Evolutionary conservation across 371 early-diverging fungal genomes (phyloP).

Genomic region (Apophysomyces trapeziformis): DNA sequence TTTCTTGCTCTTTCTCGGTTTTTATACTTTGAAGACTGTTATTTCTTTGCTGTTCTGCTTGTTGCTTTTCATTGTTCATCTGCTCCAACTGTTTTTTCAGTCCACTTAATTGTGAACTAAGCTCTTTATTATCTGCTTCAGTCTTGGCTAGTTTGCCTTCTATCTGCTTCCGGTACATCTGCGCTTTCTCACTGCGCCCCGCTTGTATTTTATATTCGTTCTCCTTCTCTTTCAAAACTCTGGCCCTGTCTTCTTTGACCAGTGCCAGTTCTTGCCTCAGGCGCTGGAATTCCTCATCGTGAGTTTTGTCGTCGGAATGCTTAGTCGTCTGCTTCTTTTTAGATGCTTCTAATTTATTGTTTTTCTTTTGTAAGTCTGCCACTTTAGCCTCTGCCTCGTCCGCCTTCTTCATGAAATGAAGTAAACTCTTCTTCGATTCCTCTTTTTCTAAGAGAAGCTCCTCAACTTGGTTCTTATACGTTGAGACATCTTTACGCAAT

Average conservation of each 20-base stretch:
- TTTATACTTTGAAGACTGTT: neutral
- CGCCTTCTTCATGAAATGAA: constrained; percentile 45
- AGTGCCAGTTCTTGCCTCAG: constrained; percentile 4
- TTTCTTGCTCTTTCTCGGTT: constrained; percentile 19
- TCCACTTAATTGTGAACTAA: constrained; percentile 25
- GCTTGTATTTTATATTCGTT: constrained; percentile 14
- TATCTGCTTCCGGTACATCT: constrained; percentile 26
- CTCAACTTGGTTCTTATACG: constrained; percentile 46
- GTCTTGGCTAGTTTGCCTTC: constrained; percentile 20
- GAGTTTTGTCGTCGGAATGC: neutral
- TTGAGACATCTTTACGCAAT: constrained; percentile 23
- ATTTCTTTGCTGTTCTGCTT: constrained; percentile 28
- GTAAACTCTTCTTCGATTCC: constrained; percentile 45
- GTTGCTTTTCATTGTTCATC: constrained; percentile 40
- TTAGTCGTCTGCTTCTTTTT: neutral
- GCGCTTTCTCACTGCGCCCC: constrained; percentile 23
- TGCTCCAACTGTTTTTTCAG: constrained; percentile 38
- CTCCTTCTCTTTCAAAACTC: constrained; percentile 21
- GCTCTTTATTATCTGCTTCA: constrained; percentile 38
- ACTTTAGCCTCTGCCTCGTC: constrained; percentile 33
- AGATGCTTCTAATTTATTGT: neutral
- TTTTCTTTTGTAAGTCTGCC: neutral
- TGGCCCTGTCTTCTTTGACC: constrained; percentile 15
- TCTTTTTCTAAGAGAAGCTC: constrained; percentile 49
- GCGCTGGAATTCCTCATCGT: neutral